These are phyloP conservation scores for Aspergillus sojae DNA, from an alignment of 2,329 filamentous ascomycete species.

Conservation along the genomic window DNA sequence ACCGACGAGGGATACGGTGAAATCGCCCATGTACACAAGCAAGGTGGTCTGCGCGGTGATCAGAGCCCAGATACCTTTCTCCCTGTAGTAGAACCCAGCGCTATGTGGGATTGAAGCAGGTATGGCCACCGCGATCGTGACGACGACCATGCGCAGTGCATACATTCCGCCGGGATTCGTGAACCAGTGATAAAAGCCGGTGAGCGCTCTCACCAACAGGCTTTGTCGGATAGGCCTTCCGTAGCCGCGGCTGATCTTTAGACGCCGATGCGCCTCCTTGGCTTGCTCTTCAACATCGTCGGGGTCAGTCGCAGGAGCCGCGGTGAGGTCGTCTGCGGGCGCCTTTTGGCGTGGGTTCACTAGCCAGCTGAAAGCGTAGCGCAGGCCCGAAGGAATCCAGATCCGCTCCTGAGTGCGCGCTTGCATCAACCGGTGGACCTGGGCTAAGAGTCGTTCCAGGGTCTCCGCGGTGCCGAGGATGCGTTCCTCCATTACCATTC, in stretches of 20 bases:
- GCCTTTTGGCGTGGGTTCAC: constrained; percentile 26
- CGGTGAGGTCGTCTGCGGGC: constrained; percentile 20
- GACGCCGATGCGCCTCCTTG: constrained; percentile 37
- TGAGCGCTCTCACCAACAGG: constrained; percentile 25
- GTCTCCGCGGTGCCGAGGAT: constrained; percentile 29
- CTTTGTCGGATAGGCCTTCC: constrained; percentile 24
- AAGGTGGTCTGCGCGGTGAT: constrained; percentile 56
- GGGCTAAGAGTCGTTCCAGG: constrained; percentile 33
- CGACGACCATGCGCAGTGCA: constrained; percentile 51
- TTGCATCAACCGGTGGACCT: constrained; percentile 41
- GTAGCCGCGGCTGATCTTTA: constrained; percentile 40
- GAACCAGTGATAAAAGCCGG: constrained; percentile 43
- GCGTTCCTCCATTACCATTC: constrained; percentile 52
- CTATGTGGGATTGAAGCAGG: constrained; percentile 46
- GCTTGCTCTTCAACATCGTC: constrained; percentile 33
- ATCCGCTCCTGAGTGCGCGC: constrained; percentile 39
- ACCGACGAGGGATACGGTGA: constrained; percentile 49
- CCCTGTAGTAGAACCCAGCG: constrained; percentile 55
- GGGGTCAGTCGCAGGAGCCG: constrained; percentile 23
- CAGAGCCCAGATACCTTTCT: constrained; percentile 56
- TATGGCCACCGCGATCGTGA: constrained; percentile 50
- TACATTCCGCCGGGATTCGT: constrained; percentile 49
- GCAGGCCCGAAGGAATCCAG: constrained; percentile 48
- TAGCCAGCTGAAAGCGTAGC: constrained; percentile 45
- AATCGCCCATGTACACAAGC: constrained; percentile 55